Evolutionary conservation across 2,329 filamentous ascomycete genomes (phyloP), one percentile per base, ranked within the genome.

Genomic region (Pseudohalonectria lignicola): DNA sequence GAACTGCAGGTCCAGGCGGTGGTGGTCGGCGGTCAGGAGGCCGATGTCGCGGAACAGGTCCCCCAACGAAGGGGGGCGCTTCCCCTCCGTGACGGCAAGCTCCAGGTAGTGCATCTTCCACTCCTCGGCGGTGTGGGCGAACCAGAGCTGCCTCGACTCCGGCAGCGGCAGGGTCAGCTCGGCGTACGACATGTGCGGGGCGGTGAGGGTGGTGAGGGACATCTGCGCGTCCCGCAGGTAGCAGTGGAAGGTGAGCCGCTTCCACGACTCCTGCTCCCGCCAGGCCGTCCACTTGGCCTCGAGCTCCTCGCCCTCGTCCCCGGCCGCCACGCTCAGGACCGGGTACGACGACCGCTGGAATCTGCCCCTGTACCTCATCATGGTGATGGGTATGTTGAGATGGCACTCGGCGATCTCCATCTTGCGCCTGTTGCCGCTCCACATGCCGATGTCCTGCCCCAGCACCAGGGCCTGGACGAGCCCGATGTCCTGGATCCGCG

Each of bases 111-210:
- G 59, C 7, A 60, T 53, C 51, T 81, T 82, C 80, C 82, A 86
- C 43, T 76, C 70, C 15, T 61, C 50, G 2, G 81, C 77, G 1
- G 69, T 69, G 21, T 68, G 66, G 2, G 82, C 80, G 34, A 74
- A 67, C 82, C 82, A 87, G 2, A 86, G 53, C 11, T 71, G 64
- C 39, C 69, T 66, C 0, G 73, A 62, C 42, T 71, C 72, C 0
- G 82, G 81, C 1, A 86, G 55, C 2, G 79, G 78, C 3, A 85
- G 58, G 4, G 73, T 73, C 35, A 86, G 59, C 48, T 86, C 82
- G 1, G 77, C 68, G 48, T 83, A 86, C 0, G 79, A 81, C 45
- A 85, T 74, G 16, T 76, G 60, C 0, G 79, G 76, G 41, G 72
- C 78, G 17, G 71, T 75, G 39, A 82, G 62, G 4, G 81, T 65